A percentile compares a stretch with the other conserved stretches of the same genome.
Conservation (phyloP, 2,329 filamentous ascomycete species). For the Tympanopsis confertula region DNA sequence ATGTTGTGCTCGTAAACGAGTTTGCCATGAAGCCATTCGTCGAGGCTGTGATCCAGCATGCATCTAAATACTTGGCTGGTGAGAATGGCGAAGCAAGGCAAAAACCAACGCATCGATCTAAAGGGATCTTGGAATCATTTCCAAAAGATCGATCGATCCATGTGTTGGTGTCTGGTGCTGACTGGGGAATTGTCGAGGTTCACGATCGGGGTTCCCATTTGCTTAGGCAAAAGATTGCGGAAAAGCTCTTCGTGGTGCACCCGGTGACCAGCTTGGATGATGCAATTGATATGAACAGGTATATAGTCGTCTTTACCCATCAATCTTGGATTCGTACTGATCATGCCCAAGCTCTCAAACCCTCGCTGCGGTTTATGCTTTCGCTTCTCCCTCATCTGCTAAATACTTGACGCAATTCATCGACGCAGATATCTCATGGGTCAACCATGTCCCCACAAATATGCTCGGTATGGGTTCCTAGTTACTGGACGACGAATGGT, state of each 20-base stretch:
- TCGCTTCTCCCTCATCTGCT: slow-evolving; percentile 31
- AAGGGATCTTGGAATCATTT: no score
- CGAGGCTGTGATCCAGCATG: slow-evolving; percentile 29
- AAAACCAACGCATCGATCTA: slow-evolving; percentile 8
- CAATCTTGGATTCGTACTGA: no score
- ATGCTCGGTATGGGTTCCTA: slow-evolving; percentile 31
- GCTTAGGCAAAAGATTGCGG: slow-evolving; percentile 23
- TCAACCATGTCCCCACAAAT: slow-evolving; percentile 44
- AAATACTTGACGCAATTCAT: slow-evolving; percentile 51
- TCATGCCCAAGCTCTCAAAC: no score
- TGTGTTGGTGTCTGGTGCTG: slow-evolving; percentile 2
- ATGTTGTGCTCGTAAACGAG: slow-evolving; percentile 54
- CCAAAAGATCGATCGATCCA: no score
- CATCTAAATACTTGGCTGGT: slow-evolving; percentile 12
- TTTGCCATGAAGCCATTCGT: slow-evolving; percentile 43
- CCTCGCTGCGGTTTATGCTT: slow-evolving; percentile 38
- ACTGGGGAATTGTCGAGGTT: slow-evolving; percentile 4
- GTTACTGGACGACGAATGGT: slow-evolving; percentile 10
- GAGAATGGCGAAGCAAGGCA: slow-evolving; percentile 6
- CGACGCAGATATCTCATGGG: slow-evolving; percentile 31
- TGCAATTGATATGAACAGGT: slow-evolving; percentile 32
- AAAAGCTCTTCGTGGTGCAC: slow-evolving; percentile 30
- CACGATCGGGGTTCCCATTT: slow-evolving; percentile 11
- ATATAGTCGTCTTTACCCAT: slow-evolving; percentile 12
- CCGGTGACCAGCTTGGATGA: slow-evolving; percentile 37